Evolutionary conservation across 2,329 filamentous ascomycete species (phyloP).

Genomic region (Ambrosiella beaveri): DNA sequence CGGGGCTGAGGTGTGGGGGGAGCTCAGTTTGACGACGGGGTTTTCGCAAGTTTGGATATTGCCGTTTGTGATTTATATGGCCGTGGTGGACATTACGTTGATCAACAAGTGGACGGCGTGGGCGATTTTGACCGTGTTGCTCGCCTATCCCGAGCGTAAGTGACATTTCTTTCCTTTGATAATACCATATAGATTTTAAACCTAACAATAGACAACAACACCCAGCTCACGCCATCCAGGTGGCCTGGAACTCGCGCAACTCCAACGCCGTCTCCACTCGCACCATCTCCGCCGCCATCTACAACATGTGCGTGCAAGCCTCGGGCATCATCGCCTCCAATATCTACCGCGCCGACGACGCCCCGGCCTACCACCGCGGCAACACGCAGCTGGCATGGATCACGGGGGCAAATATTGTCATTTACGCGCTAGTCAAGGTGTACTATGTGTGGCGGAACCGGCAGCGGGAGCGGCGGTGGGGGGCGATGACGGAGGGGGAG

Average conservation of each 20-base stretch:
- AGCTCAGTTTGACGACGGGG: conserved; percentile 27
- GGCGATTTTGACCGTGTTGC: conserved; percentile 20
- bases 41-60: conserved; percentile 35
- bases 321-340: conserved; percentile 20
- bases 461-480: conserved; percentile 27
- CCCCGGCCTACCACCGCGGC: conserved; percentile 22
- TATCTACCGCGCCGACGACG: conserved; percentile 27
- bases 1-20: conserved; percentile 26
- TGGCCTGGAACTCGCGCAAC: conserved; percentile 40
- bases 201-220: neutral
- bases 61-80: conserved; percentile 33
- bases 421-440: conserved; percentile 31
- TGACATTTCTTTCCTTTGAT: neutral
- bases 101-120: conserved; percentile 21
- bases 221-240: conserved; percentile 33
- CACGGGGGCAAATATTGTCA: conserved; percentile 28
- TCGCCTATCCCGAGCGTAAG: conserved; percentile 21
- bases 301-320: conserved; percentile 30
- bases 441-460: conserved; percentile 36
- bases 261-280: conserved; percentile 40
- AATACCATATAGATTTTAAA: neutral
- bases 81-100: conserved; percentile 16
- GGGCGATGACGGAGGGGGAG: conserved; percentile 27
- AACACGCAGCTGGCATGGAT: conserved; percentile 34
- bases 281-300: conserved; percentile 38